Percentiles rank a stretch among this genome's conserved stretches.
phyloP scores from a whole-genome alignment of 805 yeast species.

The Candida saitoana region DNA sequence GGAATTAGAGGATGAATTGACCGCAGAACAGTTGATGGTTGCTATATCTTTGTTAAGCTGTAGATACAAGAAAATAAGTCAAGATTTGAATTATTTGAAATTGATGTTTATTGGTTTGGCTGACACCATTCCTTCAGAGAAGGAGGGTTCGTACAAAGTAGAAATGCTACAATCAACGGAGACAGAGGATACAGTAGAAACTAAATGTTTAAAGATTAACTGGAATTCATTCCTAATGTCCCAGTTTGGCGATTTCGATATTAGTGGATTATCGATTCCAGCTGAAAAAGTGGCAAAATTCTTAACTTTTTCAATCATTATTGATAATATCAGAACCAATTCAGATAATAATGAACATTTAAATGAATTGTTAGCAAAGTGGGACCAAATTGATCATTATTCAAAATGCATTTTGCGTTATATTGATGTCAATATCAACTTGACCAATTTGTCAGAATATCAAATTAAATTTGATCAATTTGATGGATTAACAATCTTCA shows the following conservation, averaged over 20 bases:
- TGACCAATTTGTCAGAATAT: constrained; percentile 5
- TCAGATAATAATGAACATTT: constrained; percentile 24
- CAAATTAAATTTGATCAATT: constrained; percentile 16
- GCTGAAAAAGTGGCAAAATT: constrained; percentile 41
- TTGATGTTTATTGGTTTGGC: constrained; percentile 47
- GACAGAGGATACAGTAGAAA: constrained; percentile 11
- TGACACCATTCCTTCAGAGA: background rate
- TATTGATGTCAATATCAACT: constrained; percentile 39
- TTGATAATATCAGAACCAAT: constrained; percentile 17
- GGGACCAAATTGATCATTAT: constrained; percentile 40
- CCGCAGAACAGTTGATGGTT: constrained; percentile 27
- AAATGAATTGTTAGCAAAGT: constrained; percentile 22
- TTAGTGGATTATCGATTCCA: constrained; percentile 31
- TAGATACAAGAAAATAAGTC: constrained; percentile 32
- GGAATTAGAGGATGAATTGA: constrained; percentile 39
- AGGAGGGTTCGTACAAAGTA: constrained; percentile 15
- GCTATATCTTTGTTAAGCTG: constrained; percentile 38
- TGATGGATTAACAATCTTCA: constrained; percentile 18
- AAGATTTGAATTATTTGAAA: constrained; percentile 37
- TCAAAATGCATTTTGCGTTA: constrained; percentile 48
- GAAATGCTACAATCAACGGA: constrained; percentile 10
- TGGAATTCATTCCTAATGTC: constrained; percentile 27
- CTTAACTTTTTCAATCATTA: constrained; percentile 46
- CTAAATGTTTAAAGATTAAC: constrained; percentile 13
- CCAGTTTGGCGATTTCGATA: constrained; percentile 43